These are phyloP conservation scores for Digitaria exilis DNA, from an alignment of 202 grass and related monocot genomes.

Conservation along the genomic window DNA sequence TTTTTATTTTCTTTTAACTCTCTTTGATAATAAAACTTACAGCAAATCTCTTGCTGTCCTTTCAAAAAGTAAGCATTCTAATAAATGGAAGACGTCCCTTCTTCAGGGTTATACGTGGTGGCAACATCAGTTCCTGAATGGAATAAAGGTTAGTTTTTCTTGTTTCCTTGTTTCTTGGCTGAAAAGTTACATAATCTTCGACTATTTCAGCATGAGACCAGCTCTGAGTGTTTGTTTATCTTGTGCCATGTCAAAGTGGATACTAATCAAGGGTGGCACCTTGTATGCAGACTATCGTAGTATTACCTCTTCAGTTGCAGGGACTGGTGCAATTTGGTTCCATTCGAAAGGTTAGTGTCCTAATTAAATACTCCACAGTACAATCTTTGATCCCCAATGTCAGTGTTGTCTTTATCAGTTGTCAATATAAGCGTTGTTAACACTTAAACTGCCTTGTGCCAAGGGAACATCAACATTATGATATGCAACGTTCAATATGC, in stretches of 20 bases:
- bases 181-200: background rate
- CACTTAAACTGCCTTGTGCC: background rate
- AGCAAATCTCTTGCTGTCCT: no score
- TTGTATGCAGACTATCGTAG: constrained; percentile 77
- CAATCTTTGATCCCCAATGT: background rate
- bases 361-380: constrained; percentile 9
- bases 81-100: constrained; percentile 34
- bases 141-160: constrained; percentile 69
- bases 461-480: background rate
- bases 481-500: background rate
- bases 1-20: no score
- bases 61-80: constrained; percentile 23
- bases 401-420: background rate
- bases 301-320: constrained; percentile 66
- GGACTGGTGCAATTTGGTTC: constrained; percentile 86
- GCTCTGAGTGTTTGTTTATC: background rate
- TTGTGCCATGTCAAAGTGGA: constrained; percentile 10
- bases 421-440: constrained; percentile 5
- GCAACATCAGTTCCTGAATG: constrained; percentile 76
- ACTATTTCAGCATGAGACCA: background rate
- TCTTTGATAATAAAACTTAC: no score
- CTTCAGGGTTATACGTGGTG: constrained; percentile 82
- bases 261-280: constrained; percentile 24
- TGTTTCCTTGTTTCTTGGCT: constrained; percentile 31
- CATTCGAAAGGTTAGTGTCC: constrained; percentile 61